These are phyloP conservation scores for Castanea sativa DNA, from an alignment of 306 rosid species.

Conservation along the genomic window DNA sequence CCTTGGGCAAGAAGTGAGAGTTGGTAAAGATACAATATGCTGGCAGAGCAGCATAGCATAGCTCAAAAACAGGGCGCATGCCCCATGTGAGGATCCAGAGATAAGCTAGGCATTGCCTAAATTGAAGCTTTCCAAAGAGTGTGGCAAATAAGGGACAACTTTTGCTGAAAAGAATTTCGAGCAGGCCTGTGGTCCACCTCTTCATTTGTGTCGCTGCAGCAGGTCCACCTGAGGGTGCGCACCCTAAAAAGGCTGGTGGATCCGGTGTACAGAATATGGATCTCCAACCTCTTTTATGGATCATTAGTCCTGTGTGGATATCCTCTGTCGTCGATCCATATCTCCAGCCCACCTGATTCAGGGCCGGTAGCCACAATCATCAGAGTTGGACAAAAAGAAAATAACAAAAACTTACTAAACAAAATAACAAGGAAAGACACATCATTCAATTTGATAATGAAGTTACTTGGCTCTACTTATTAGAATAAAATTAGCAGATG, in stretches of 20 bases:
- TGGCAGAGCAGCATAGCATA: constrained; percentile 32
- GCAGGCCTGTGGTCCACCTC: constrained; percentile 43
- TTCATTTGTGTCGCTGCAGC: constrained; percentile 30
- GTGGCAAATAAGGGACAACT: constrained; percentile 26
- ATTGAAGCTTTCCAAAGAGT: constrained; percentile 23
- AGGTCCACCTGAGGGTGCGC: constrained; percentile 39
- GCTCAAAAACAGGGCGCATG: constrained; percentile 23
- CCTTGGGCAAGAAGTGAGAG: constrained; percentile 44
- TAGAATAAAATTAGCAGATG: no score
- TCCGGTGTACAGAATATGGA: constrained; percentile 15
- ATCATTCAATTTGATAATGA: no score
- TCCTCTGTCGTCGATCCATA: constrained; percentile 42
- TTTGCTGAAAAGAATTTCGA: constrained; percentile 36
- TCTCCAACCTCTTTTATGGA: constrained; percentile 39
- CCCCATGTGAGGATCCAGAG: constrained; percentile 10
- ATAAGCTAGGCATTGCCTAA: constrained; percentile 37
- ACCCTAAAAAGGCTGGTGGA: constrained; percentile 44
- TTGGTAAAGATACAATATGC: constrained; percentile 41
- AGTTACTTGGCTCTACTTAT: no score
- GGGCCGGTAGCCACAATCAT: not conserved
- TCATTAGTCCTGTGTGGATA: constrained; percentile 23
- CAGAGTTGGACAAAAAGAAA: not conserved
- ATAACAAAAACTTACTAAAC: not conserved
- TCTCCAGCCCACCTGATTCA: constrained; percentile 30
- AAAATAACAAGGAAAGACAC: no score